Conservation (phyloP, 108 stramenopile species). For the Fistulifera solaris region DNA sequence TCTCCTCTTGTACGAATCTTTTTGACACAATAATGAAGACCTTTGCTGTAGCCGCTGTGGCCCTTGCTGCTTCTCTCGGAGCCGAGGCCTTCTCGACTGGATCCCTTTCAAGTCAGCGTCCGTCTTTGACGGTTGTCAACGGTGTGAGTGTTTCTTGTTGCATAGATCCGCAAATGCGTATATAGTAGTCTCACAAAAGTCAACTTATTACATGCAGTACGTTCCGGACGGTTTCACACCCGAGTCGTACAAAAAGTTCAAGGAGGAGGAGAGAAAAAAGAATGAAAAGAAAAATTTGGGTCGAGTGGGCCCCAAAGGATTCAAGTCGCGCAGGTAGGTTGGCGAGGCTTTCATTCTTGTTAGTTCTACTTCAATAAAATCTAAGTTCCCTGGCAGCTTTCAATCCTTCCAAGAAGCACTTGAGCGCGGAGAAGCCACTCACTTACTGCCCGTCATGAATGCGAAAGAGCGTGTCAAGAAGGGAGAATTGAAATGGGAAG, state of each 20-base stretch:
- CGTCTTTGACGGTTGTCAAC: conserved; percentile 15
- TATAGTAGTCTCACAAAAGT: no score
- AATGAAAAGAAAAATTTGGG: conserved; percentile 41
- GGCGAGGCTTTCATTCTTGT: no score
- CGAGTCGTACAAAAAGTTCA: conserved; percentile 61
- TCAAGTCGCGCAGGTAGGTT: conserved; percentile 45
- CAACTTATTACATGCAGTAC: conserved; percentile 16
- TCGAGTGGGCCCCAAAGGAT: conserved; percentile 59
- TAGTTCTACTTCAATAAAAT: no score
- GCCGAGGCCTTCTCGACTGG: conserved; percentile 9
- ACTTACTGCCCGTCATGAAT: conserved; percentile 61
- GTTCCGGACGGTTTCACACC: conserved; percentile 74
- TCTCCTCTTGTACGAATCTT: no score
- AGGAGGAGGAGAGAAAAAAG: conserved; percentile 48
- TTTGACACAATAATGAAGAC: no score
- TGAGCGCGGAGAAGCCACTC: conserved; percentile 63
- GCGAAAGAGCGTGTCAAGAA: conserved; percentile 43
- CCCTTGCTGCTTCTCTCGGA: not conserved
- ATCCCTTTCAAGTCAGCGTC: conserved; percentile 2
- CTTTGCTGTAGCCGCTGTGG: no score
- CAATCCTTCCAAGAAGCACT: conserved; percentile 77
- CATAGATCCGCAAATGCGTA: no score
- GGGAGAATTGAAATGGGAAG: conserved; percentile 62
- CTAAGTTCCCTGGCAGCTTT: no score
- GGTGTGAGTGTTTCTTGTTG: conserved; percentile 10